Evolutionary conservation across 345 rosid genomes (phyloP).

Genomic region (Crucihimalaya himalaica): DNA sequence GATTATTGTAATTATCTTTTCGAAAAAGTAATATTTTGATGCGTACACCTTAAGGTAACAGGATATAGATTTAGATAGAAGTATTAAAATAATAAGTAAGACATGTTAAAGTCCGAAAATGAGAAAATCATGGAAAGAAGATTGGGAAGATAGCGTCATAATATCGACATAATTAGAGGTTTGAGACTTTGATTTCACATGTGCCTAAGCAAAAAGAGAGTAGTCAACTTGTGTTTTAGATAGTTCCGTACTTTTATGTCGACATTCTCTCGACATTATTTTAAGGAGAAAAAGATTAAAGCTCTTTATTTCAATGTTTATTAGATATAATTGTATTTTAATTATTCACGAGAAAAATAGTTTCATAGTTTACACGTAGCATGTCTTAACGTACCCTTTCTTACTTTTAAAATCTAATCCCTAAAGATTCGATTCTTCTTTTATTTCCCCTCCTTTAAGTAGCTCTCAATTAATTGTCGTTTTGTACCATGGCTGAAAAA

Average conservation of each 20-base stretch:
- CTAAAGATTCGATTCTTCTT: background rate
- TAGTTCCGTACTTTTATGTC: slow-evolving; percentile 35
- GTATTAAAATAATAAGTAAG: slow-evolving; percentile 1
- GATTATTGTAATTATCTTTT: background rate
- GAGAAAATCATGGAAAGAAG: background rate
- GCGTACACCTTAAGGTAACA: slow-evolving; percentile 13
- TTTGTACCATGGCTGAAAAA: background rate
- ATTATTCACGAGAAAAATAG: slow-evolving; percentile 17
- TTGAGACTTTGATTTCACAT: slow-evolving; percentile 22
- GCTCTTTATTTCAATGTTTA: slow-evolving; percentile 12
- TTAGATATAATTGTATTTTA: background rate
- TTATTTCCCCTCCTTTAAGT: background rate
- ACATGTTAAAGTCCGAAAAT: background rate
- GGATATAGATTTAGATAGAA: background rate
- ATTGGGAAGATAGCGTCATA: slow-evolving; percentile 15
- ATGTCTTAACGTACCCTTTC: background rate
- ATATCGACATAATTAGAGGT: slow-evolving; percentile 29
- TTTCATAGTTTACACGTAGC: slow-evolving; percentile 13
- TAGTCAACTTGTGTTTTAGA: slow-evolving; percentile 12
- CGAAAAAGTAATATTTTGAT: background rate
- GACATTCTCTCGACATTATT: slow-evolving; percentile 37
- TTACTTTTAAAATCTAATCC: background rate
- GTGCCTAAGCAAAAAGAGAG: slow-evolving; percentile 8
- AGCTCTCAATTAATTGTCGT: background rate
- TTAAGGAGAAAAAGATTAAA: slow-evolving; percentile 20